A percentile compares a stretch with the other conserved stretches of the same genome.
Conservation (phyloP, 768 basidiomycete genomes). For the Psilocybe cyanescens region DNA sequence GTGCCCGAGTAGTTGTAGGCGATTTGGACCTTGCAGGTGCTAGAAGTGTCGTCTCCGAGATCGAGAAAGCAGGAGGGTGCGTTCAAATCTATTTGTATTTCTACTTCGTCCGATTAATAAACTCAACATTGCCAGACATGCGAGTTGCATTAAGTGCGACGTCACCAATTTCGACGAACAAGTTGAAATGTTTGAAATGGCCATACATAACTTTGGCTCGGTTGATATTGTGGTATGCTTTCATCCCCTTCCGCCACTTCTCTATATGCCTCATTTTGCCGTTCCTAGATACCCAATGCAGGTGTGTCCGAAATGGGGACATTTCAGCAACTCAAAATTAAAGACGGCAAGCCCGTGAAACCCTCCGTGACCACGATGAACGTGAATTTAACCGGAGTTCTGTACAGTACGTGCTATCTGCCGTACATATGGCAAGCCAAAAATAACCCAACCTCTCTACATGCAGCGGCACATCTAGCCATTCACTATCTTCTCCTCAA, state of each 20-base stretch:
- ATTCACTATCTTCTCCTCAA: slow-evolving; percentile 51
- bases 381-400: slow-evolving; percentile 50
- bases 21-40: slow-evolving; percentile 48
- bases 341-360: slow-evolving; percentile 45
- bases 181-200: slow-evolving; percentile 52
- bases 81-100: slow-evolving; percentile 11
- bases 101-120: neutral
- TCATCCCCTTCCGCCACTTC: neutral
- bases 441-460: neutral
- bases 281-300: slow-evolving; percentile 48
- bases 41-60: slow-evolving; percentile 42
- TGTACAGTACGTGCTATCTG: slow-evolving; percentile 45
- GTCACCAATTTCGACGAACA: slow-evolving; percentile 60
- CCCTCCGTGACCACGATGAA: slow-evolving; percentile 48
- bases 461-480: slow-evolving; percentile 53
- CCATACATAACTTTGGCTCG: slow-evolving; percentile 45
- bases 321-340: slow-evolving; percentile 33
- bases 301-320: slow-evolving; percentile 43
- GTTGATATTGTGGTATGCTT: slow-evolving; percentile 57
- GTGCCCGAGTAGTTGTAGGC: slow-evolving; percentile 58
- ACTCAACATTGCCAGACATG: slow-evolving; percentile 35
- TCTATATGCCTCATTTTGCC: neutral
- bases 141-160: slow-evolving; percentile 46
- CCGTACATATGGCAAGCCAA: neutral
- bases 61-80: slow-evolving; percentile 47